Evolutionary conservation across 2,329 filamentous ascomycete genomes (phyloP).

Genomic region (Pseudogymnoascus sp.): DNA sequence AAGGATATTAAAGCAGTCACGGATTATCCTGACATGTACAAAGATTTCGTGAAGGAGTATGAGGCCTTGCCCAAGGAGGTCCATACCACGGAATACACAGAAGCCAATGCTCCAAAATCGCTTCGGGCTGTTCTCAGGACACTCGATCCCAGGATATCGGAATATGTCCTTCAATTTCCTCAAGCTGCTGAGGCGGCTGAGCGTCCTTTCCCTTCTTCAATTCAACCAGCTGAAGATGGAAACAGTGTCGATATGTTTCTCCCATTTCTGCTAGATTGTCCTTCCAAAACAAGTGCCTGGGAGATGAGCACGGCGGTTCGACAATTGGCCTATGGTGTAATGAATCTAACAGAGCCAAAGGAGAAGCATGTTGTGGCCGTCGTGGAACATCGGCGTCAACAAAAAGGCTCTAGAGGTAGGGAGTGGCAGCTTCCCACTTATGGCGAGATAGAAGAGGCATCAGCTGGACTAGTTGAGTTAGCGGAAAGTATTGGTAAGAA

Average conservation of each 20-base stretch:
- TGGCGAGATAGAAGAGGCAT: constrained; percentile 20
- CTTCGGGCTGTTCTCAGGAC: constrained; percentile 12
- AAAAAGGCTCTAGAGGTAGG: constrained; percentile 19
- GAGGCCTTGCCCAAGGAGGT: not conserved
- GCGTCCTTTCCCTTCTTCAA: constrained; percentile 20
- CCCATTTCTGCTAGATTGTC: constrained; percentile 52
- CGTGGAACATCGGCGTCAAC: constrained; percentile 25
- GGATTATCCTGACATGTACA: constrained; percentile 14
- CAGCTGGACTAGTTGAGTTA: constrained; percentile 14
- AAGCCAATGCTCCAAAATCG: constrained; percentile 8
- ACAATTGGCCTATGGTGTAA: constrained; percentile 45
- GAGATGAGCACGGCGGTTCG: constrained; percentile 42
- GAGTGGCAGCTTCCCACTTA: constrained; percentile 21
- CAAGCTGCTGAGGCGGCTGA: constrained; percentile 18
- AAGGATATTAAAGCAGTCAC: constrained; percentile 16
- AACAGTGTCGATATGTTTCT: constrained; percentile 47
- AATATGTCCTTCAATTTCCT: constrained; percentile 39
- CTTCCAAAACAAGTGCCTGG: constrained; percentile 49
- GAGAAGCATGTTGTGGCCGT: constrained; percentile 17
- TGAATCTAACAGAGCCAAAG: constrained; percentile 31
- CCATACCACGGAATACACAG: not conserved
- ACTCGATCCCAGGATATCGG: constrained; percentile 43
- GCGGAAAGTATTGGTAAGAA: constrained; percentile 15
- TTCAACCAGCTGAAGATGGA: constrained; percentile 18
- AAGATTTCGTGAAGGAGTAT: constrained; percentile 24